Evolutionary conservation across 257 asterid genomes (phyloP).

Genomic region (Gentiana dahurica): DNA sequence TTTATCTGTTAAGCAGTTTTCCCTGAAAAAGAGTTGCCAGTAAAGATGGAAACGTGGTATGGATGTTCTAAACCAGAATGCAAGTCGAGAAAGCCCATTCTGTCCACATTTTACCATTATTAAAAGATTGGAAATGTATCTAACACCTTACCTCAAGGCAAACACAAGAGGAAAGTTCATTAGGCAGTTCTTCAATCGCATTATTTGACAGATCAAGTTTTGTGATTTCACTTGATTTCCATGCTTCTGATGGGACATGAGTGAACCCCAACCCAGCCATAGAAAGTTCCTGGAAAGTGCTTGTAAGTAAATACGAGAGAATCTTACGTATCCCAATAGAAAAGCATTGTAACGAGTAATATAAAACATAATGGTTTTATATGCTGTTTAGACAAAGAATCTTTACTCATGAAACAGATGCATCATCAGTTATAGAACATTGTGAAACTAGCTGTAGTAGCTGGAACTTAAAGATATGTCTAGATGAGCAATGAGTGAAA

Average conservation of each 20-base stretch:
- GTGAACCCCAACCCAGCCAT: constrained; percentile 49
- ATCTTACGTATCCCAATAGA: background rate
- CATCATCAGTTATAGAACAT: background rate
- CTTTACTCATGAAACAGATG: background rate
- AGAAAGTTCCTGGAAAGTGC: constrained; percentile 69
- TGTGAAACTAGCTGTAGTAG: background rate
- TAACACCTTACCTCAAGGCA: constrained; percentile 56
- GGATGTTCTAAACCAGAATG: background rate
- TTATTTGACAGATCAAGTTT: constrained; percentile 75
- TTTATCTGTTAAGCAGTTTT: background rate
- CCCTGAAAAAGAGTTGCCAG: background rate
- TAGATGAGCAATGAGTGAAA: background rate
- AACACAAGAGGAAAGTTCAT: constrained; percentile 62
- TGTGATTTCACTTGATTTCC: constrained; percentile 57
- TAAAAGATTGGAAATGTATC: background rate
- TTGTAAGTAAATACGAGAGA: constrained; percentile 7
- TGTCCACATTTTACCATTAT: background rate
- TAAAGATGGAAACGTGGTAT: background rate
- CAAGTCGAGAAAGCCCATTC: background rate
- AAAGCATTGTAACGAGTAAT: too few species aligned
- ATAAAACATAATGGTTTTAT: background rate
- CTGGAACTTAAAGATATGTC: background rate
- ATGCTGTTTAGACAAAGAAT: background rate
- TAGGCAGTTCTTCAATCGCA: constrained; percentile 73
- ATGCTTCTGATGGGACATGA: constrained; percentile 70